A percentile compares a stretch with the other conserved stretches of the same genome.
Evolutionary conservation across 2,329 filamentous ascomycete species (phyloP).

Genomic region (Aspergillus carbonarius): DNA sequence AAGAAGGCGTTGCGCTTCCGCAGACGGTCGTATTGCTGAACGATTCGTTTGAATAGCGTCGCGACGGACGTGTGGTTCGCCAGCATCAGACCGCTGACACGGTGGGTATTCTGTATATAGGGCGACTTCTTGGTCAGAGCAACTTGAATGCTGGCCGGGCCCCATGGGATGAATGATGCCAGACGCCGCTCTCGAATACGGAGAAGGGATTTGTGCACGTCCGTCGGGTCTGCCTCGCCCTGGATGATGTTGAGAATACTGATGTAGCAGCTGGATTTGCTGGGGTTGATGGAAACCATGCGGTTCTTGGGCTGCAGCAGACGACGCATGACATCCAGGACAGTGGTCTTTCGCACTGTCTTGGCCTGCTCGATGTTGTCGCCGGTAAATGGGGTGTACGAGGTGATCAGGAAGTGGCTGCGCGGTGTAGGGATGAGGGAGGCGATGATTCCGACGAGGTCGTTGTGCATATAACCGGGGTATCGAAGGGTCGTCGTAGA

Average conservation of each 20-base stretch:
- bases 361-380: conserved; percentile 96
- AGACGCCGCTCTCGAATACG: conserved; percentile 91
- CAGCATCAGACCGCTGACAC: conserved; percentile 94
- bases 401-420: conserved; percentile 97
- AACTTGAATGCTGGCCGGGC: conserved; percentile 95
- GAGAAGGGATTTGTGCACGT: conserved; percentile 95
- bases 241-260: conserved; percentile 99
- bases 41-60: conserved; percentile 91
- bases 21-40: conserved; percentile 88
- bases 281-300: conserved; percentile 95
- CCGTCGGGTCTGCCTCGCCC: conserved; percentile 95
- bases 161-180: conserved; percentile 98
- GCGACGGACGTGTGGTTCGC: conserved; percentile 98
- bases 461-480: conserved; percentile 99
- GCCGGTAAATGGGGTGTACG: conserved; percentile 95
- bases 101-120: conserved; percentile 89
- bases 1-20: conserved; percentile 96
- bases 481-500: conserved; percentile 95
- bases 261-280: conserved; percentile 98
- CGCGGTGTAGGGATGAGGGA: conserved; percentile 94
- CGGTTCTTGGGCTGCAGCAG: conserved; percentile 96
- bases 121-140: conserved; percentile 95
- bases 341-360: conserved; percentile 96
- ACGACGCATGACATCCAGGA: conserved; percentile 94
- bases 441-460: conserved; percentile 93